Evolutionary conservation across 768 basidiomycete genomes (phyloP), one percentile per base, ranked within the genome.

Genomic region (Filobasidium wieringae): DNA sequence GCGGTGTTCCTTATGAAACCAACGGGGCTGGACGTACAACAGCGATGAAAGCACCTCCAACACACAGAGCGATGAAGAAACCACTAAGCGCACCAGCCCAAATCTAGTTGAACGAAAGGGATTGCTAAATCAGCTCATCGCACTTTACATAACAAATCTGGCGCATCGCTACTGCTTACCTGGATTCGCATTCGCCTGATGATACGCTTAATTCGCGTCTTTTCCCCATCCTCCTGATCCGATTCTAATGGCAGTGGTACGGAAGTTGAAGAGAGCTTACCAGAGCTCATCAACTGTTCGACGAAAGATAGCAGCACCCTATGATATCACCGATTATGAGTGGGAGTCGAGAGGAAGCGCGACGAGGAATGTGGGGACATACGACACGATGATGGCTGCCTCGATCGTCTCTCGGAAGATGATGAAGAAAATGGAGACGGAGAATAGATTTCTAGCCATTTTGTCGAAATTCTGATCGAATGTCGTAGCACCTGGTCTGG

Each of bases 391-490:
- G 77, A 96, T 86, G 40, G 82, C 83, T 4, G 89, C 87, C 78
- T 95, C 91, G 62, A 95, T 80, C 4, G 88, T 86, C 80, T 95
- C 91, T 70, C 91, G 82, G 74, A 93, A 90, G 76, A 92, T 83
- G 76, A 95, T 90, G 80, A 96, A 90, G 79, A 91, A 95, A 65
- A 96, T 89, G 68, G 89, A 83, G 56, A 92, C 80, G 58, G 86
- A 87, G 76, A 95, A 95, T 55, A 91, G 76, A 68, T 82, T 80
- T 61, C 80, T 80, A 17, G 79, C 77, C 87, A 89, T 88, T 57
- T 64, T 64, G 56, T 12, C 2, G n/a, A n/a, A n/a, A n/a, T n/a
- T n/a, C n/a, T n/a, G n/a, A n/a, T n/a, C n/a, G n/a, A n/a, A n/a
- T n/a, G n/a, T n/a, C n/a, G n/a, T n/a, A n/a, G n/a, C n/a, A n/a